These are phyloP conservation scores for Colletotrichum eremochloae DNA, from an alignment of 2,329 filamentous ascomycete species.

Conservation along the genomic window DNA sequence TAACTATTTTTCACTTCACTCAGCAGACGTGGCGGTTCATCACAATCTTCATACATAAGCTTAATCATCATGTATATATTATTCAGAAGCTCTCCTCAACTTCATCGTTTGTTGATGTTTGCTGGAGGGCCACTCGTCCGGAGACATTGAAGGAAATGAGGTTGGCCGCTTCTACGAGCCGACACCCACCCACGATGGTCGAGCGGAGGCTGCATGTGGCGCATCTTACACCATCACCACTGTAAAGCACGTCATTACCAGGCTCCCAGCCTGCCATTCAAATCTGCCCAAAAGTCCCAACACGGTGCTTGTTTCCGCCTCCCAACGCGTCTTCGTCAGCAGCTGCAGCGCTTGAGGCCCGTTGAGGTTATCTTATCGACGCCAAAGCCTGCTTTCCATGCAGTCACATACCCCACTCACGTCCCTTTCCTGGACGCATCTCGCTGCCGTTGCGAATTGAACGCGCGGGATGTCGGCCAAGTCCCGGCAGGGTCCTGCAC, in stretches of 20 bases:
- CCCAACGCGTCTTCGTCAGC: slow-evolving; percentile 9
- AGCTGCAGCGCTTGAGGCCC: neutral
- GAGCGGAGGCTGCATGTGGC: neutral
- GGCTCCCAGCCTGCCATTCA: slow-evolving; percentile 2
- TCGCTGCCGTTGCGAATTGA: neutral
- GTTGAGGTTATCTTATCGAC: neutral
- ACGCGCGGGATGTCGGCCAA: slow-evolving; percentile 20
- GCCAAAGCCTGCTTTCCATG: neutral
- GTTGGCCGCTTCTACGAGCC: neutral
- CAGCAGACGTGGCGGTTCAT: no score
- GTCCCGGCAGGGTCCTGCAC: slow-evolving; percentile 25
- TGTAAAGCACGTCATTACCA: slow-evolving; percentile 33
- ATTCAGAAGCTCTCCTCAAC: neutral
- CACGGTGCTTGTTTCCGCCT: neutral
- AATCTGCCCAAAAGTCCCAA: neutral
- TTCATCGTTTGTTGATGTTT: no score
- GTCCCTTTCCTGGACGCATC: neutral
- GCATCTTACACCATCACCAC: slow-evolving; percentile 32
- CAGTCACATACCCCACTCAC: slow-evolving; percentile 17
- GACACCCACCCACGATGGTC: neutral
- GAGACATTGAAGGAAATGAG: neutral
- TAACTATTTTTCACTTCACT: no score
- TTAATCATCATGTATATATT: no score
- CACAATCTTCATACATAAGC: no score
- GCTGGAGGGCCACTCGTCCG: neutral